Base-by-base conservation (phyloP, 2,329 filamentous ascomycete species). In the Coniochaeta sp. region DNA sequence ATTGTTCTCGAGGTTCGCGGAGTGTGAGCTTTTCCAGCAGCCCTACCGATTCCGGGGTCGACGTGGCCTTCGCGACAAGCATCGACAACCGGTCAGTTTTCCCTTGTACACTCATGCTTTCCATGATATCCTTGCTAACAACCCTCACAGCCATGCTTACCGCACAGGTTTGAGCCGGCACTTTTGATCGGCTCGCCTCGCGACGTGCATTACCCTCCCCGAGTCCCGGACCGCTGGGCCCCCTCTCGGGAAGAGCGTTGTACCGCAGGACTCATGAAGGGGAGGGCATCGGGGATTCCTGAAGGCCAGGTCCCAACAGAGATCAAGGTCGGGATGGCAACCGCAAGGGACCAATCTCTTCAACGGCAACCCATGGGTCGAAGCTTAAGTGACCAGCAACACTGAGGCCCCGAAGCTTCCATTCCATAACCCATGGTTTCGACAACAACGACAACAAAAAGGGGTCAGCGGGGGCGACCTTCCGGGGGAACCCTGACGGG, bases 11-110 rank as follows among this genome's bases (percentile, higher is more conserved):
- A 55, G 50, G 50, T 14, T 7, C 4, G 50, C 50, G 50, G 50
- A 55, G 50, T 55, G 50, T 17, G 50, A 55, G 50, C 50, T 55
- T 55, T 55, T 55, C 50, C 50, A 55, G 50, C 50, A 55, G 50
- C 50, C 44, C 50, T 54, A 24, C 50, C 26, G 5, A 32, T n/a
- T n/a, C 50, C n/a, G 50, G 47, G 50, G 2, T 32, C 17, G 50
- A 52, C 47, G 28, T 30, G 5, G 10, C 8, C 50, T 34, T 19
- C 26, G n/a, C 50, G 50, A 55, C 50, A 34, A 55, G 14, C 50
- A 55, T n/a, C 50, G 50, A 55, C 47, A 52, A 28, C 7, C 32
- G 50, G 50, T 34, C 19, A 32, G 50, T 55, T 12, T n/a, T 32
- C 26, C 26, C 4, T 32, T 4, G 6, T n/a, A 10, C 17, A 7